Base-by-base conservation (phyloP, 257 asterid genomes). In the Nyctanthes arbortristis region DNA sequence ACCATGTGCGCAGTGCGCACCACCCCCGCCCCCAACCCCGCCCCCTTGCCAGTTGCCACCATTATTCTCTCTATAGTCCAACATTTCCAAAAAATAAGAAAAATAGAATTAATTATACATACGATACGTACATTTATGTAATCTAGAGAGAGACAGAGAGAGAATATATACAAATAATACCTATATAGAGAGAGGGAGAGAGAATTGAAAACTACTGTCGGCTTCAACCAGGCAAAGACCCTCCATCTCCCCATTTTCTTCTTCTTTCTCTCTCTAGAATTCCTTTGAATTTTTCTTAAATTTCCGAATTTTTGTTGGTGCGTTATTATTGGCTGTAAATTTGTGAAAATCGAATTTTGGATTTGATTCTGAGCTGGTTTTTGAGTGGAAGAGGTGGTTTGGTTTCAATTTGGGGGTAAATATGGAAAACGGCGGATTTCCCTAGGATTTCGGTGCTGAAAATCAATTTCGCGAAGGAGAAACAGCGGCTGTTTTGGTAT, bases 211-310 rank as follows among this genome's bases (percentile, higher is more conserved):
- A 58, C 37, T 24, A 64, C 84, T 91, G 96, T 91, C 96, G 96
- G 96, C 91, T 88, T 91, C 87, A 77, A 75, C 91, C 92, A 82
- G 88, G 91, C 97, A 88, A 82, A 79, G 80, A 82, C 88, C 85
- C 71, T 79, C 76, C 75, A 56, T 24, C 56, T 57, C 65, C 84
- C 79, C 67, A 72, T 75, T 74, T 63, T 75, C 68, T 69, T 71
- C 64, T 61, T 65, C 77, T 69, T 24, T 73, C 73, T 73, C 68
- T 67, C 76, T 71, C 59, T 55, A 47, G 47, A 52, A 64, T 54
- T 65, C 40, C 3, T n/a, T 43, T 52, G 22, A 43, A 66, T 54
- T 20, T 37, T 37, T 18, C n/a, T 16, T 29, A 61, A 55, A 69
- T 61, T 65, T 60, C 73, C 74, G 61, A 74, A 67, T 49, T 59